Base-by-base conservation (phyloP, 345 rosid genomes). In the Dipteronia dyeriana region DNA sequence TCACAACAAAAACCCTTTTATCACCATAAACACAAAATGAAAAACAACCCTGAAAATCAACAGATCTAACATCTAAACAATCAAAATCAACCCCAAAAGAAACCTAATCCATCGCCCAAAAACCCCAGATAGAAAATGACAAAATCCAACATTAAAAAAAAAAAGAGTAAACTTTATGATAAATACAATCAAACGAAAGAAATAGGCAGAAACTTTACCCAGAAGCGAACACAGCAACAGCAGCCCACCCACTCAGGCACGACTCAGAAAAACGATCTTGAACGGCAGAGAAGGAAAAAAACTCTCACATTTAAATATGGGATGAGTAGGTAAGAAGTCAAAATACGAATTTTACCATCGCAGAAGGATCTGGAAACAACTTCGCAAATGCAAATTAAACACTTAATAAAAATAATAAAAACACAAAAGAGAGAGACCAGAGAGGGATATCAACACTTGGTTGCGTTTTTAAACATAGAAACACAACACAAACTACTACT, bases 351-450 rank as follows among this genome's bases (percentile, higher is more conserved):
- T 60, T 66, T 49, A 75, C 45, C 54, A 29, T 4, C 6, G 3
- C 34, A 71, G 75, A 80, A 74, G 62, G 81, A 77, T 83, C 83
- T 77, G 67, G 75, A 77, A 77, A 6, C 47, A 5, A 53, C 57
- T 53, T 53, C 38, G n/a, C 16, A 53, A 53, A 2, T 13, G 7
- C 1, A 53, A 53, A 14, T 45, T 9, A 45, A 45, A 45, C 49
- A 3, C 41, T 38, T 3, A 38, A 38, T 38, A 38, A 38, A 38
- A 3, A 3, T 3, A 38, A 38, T 3, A 6, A 38, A 38, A 38
- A 38, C 3, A 45, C 49, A 10, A 45, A 9, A 41, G 45, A 41
- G 45, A 41, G 45, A 45, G 49, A 45, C 12, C 49, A 45, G 14
- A 53, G 57, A 53, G 57, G 17, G 57, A 41, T 2, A 22, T 45